phyloP scores from a whole-genome alignment of 257 asterid species.

The Forsythia suspensa region DNA sequence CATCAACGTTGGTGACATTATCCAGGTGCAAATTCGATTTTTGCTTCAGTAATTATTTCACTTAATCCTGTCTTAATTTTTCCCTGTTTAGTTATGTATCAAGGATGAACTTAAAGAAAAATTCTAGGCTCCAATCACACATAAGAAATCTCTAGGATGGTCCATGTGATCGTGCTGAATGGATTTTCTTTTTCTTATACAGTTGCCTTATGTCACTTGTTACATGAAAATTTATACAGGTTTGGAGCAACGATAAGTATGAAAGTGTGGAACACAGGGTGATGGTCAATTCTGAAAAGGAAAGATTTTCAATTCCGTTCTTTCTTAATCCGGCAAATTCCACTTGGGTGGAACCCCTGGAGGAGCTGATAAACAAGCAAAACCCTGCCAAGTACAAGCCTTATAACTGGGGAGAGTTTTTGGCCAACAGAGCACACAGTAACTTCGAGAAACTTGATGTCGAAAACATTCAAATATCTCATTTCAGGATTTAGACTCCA shows the following conservation, averaged over 20 bases:
- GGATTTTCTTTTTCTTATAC: background rate
- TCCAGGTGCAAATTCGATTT: slow-evolving; percentile 45
- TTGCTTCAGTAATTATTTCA: background rate
- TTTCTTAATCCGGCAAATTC: slow-evolving; percentile 62
- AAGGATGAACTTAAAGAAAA: too few species aligned
- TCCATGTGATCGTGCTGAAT: too few species aligned
- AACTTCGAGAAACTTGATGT: slow-evolving; percentile 55
- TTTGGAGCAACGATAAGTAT: slow-evolving; percentile 74
- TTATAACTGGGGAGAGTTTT: slow-evolving; percentile 69
- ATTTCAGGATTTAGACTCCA: slow-evolving; percentile 45
- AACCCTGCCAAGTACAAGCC: slow-evolving; percentile 54
- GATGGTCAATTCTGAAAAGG: slow-evolving; percentile 50
- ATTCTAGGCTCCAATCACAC: too few species aligned
- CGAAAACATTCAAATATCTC: slow-evolving; percentile 62
- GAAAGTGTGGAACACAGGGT: slow-evolving; percentile 85
- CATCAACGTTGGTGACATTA: slow-evolving; percentile 64
- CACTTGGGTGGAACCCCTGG: slow-evolving; percentile 57
- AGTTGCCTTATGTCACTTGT: background rate
- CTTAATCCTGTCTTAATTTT: background rate
- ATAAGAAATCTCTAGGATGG: too few species aligned
- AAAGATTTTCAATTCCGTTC: slow-evolving; percentile 65
- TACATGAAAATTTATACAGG: slow-evolving; percentile 26
- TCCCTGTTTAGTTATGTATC: too few species aligned
- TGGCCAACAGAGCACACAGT: slow-evolving; percentile 45
- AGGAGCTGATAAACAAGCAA: slow-evolving; percentile 39